These are phyloP conservation scores for Candida qinlingensis DNA, from an alignment of 805 yeast genomes.

Conservation along the genomic window DNA sequence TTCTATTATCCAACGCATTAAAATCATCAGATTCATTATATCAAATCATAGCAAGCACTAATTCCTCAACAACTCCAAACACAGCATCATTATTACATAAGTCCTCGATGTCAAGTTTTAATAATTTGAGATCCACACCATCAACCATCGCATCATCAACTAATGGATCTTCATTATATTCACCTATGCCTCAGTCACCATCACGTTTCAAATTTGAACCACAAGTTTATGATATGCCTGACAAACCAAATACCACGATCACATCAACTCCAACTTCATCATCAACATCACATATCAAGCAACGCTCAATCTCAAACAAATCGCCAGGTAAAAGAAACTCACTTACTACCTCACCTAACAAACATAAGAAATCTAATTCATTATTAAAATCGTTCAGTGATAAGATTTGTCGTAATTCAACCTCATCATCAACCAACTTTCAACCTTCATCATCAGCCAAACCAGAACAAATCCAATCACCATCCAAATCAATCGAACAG, in stretches of 20 bases:
- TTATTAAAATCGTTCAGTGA: slow-evolving; percentile 14
- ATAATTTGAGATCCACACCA: slow-evolving; percentile 13
- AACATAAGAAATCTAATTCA: slow-evolving; percentile 22
- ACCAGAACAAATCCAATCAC: not conserved
- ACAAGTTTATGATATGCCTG: slow-evolving; percentile 32
- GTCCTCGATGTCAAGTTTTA: slow-evolving; percentile 19
- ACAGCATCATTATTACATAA: slow-evolving; percentile 12
- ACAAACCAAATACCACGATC: slow-evolving; percentile 6
- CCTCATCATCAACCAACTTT: slow-evolving; percentile 7
- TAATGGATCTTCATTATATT: slow-evolving; percentile 13
- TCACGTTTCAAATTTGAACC: slow-evolving; percentile 32
- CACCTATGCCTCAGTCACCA: slow-evolving; percentile 16
- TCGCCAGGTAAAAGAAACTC: not conserved
- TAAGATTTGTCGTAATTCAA: slow-evolving; percentile 18
- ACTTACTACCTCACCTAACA: not conserved
- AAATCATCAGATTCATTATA: slow-evolving; percentile 32
- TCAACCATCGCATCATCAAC: slow-evolving; percentile 5
- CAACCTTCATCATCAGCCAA: not conserved
- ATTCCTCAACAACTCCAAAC: not conserved
- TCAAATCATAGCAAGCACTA: slow-evolving; percentile 5
- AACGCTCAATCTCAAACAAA: not conserved
- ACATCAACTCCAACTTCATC: slow-evolving; percentile 2
- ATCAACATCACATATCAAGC: not conserved
- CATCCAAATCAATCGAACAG: not conserved
- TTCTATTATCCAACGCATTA: slow-evolving; percentile 39